Evolutionary conservation across 1,284 basidiomycete species (phyloP).

Genomic region (Athelia sp.): DNA sequence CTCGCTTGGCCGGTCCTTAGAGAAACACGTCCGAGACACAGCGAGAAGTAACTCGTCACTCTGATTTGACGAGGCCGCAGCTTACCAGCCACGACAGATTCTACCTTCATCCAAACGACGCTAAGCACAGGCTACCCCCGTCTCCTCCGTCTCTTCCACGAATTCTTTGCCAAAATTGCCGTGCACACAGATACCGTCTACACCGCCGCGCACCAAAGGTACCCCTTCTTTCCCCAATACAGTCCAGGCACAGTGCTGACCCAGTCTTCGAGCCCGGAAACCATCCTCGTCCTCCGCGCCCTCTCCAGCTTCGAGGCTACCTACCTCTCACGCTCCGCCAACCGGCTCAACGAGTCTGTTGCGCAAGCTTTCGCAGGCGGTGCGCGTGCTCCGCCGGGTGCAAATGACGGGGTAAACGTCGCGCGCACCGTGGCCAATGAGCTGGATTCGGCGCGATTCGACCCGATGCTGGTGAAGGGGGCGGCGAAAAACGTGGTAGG

Average conservation of each 20-base stretch:
- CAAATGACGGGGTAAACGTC: constrained; percentile 72
- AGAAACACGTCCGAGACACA: constrained; percentile 74
- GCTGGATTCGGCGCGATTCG: constrained; percentile 89
- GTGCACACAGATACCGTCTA: constrained; percentile 94
- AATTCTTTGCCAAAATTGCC: constrained; percentile 92
- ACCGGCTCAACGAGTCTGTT: constrained; percentile 76
- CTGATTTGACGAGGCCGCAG: not conserved
- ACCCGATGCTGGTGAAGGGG: constrained; percentile 78
- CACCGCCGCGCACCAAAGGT: constrained; percentile 80
- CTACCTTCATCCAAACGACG: constrained; percentile 83
- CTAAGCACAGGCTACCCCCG: constrained; percentile 82
- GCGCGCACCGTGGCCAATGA: constrained; percentile 82
- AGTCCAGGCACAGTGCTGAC: not conserved
- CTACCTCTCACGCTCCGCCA: constrained; percentile 82
- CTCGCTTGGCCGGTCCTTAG: constrained; percentile 73
- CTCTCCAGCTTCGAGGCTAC: constrained; percentile 78
- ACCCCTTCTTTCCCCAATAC: constrained; percentile 1
- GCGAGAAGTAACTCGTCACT: constrained; percentile 53
- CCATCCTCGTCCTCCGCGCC: constrained; percentile 80
- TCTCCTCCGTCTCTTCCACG: constrained; percentile 86
- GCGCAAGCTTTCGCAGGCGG: constrained; percentile 70
- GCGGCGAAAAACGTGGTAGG: constrained; percentile 71
- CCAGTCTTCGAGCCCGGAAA: constrained; percentile 69
- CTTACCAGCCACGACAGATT: constrained; percentile 40
- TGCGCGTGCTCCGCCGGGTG: constrained; percentile 63